Evolutionary conservation across 305 asterid species (phyloP), one percentile per base, ranked within the genome.

Genomic region (Solanum hybrid): DNA sequence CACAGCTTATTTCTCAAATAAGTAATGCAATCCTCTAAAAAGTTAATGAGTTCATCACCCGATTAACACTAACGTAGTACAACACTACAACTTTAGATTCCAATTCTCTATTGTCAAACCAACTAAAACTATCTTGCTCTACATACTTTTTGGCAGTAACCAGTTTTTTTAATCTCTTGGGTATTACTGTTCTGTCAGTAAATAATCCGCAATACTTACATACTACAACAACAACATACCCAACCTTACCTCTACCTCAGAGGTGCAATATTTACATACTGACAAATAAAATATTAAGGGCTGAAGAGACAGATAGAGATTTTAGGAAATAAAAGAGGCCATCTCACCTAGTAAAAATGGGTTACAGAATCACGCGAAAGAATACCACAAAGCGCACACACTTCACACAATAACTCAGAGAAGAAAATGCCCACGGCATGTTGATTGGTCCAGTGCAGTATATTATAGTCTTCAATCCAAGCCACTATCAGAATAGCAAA

Each of bases 291-390:
- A 56, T 13, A 11, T 51, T 46, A 46, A 20, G 13, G 76, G 24
- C 46, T 56, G 22, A 85, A 32, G 76, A 56, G 37, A 60, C 37
- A 56, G 76, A 85, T 56, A 56, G 12, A 51, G 42, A 85, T 17
- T 10, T 46, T 85, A 56, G 32, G 32, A 31, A 6, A 60, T 85
- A 85, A 32, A 85, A 22, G 87, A 51, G 6, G 75, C 34, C 22
- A 78, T 92, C 98, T 92, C 92, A 95, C 98, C 96, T 26, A 91
- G 85, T 73, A 91, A 90, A 90, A 90, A 20, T 24, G 36, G 92
- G 60, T 93, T 95, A 96, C 90, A 95, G 95, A 89, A 96, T 96
- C 73, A 96, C 94, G 14, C 93, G 98, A 85, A 94, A 95, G 92
- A 95, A 95, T 85, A 92, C 96, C 26, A 92, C 93, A 91, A 96